Evolutionary conservation across 768 basidiomycete genomes (phyloP), one percentile per base, ranked within the genome.

Genomic region (Mycena maculata): DNA sequence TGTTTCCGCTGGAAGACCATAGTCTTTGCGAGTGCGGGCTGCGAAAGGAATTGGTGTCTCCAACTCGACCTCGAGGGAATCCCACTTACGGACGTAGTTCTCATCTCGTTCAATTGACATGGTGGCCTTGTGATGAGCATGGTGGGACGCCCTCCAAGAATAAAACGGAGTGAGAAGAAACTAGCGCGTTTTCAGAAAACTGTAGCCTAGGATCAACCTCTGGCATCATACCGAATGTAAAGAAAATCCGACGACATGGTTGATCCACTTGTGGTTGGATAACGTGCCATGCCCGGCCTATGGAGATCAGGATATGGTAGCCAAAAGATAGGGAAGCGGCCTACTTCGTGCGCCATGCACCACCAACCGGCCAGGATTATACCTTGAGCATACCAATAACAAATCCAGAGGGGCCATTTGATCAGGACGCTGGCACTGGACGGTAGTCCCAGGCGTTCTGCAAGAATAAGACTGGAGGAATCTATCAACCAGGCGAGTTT

Each of bases 61-160:
- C 25, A 41, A 4, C 16, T 39, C 22, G 15, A 39, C 36, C 6
- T 22, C 25, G 8, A 20, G 11, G 27, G 11, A 27, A 23, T 11
- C 38, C 25, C 12, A 68, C 67, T 68, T 38, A 60, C 65, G 90
- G 27, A 91, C 82, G 63, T 87, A 91, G 30, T 91, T 92, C 77
- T 93, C 91, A 66, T 94, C 92, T 12, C 90, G 83, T 58, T 90
- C 90, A 69, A 92, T 84, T 63, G 82, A 77, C 60, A 84, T 83
- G 1, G 83, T 85, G 28, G 80, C 71, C 80, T 84, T 84, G 76
- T 86, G 86, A 76, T 90, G 88, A 16, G 84, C 75, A 52, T 86
- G 83, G 79, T 92, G 84, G 54, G 87, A 91, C 73, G 88, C 77
- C 69, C 86, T 83, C 92, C 92, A 90, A 77, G 90, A 78, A 83